These are phyloP conservation scores for Pseudopithomyces chartarum DNA, from an alignment of 2,329 filamentous ascomycete species.

Conservation along the genomic window DNA sequence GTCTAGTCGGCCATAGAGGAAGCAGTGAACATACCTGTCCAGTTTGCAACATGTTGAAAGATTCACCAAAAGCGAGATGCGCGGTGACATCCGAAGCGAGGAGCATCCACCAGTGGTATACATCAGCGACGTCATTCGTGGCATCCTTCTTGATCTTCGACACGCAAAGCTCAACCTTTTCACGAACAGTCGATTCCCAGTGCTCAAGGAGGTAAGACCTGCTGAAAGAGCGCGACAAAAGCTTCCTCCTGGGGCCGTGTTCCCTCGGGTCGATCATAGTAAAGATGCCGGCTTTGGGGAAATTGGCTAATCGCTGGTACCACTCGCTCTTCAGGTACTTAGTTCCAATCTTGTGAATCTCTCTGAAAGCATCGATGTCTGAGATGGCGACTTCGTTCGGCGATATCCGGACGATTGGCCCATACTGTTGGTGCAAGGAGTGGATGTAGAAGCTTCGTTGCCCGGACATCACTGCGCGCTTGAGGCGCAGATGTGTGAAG, in stretches of 20 bases:
- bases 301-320: constrained; percentile 39
- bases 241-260: constrained; percentile 42
- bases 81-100: constrained; percentile 48
- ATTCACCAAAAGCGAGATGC: constrained; percentile 47
- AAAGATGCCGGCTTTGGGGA: constrained; percentile 41
- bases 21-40: constrained; percentile 31
- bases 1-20: background rate
- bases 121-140: constrained; percentile 35
- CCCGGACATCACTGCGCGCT: constrained; percentile 42
- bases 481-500: constrained; percentile 39
- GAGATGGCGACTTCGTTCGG: constrained; percentile 29
- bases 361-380: constrained; percentile 23
- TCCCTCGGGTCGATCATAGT: constrained; percentile 42
- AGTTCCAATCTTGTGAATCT: constrained; percentile 44
- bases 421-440: constrained; percentile 39
- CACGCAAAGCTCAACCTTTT: constrained; percentile 41
- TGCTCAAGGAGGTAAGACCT: constrained; percentile 40
- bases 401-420: constrained; percentile 31
- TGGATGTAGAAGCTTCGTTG: constrained; percentile 47
- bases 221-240: constrained; percentile 45
- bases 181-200: constrained; percentile 44
- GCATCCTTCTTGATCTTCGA: constrained; percentile 32
- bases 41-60: constrained; percentile 45
- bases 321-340: constrained; percentile 49
- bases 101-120: constrained; percentile 46